These are phyloP conservation scores for Penicillium antarcticum DNA, from an alignment of 495 filamentous ascomycete genomes.

Conservation along the genomic window DNA sequence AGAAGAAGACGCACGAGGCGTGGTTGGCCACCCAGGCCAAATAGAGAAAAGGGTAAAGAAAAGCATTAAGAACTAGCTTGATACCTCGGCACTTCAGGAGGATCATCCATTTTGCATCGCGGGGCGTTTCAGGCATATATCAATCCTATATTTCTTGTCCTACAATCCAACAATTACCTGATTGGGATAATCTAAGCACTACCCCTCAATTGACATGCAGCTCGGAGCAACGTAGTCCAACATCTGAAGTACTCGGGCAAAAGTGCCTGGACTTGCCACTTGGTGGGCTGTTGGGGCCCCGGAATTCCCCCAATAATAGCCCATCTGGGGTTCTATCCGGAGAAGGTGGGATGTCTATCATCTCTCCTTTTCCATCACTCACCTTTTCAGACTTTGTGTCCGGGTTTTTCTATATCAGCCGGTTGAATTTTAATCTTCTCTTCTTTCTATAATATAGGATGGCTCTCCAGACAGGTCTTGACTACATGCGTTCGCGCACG, in stretches of 20 bases:
- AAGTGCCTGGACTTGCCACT: neutral
- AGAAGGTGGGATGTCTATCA: neutral
- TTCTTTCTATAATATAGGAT: conserved; percentile 8
- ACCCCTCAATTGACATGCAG: neutral
- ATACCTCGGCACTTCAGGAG: conserved; percentile 15
- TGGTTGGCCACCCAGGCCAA: conserved; percentile 46
- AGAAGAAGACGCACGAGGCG: conserved; percentile 81
- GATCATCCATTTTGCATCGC: conserved; percentile 13
- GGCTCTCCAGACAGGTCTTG: conserved; percentile 24
- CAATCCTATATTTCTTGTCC: neutral
- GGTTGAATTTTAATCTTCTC: neutral
- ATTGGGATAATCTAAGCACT: neutral
- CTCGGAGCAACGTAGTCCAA: neutral
- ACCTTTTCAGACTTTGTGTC: neutral
- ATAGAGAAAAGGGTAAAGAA: conserved; percentile 9
- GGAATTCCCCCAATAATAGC: neutral
- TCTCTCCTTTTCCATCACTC: neutral
- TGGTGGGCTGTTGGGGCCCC: neutral
- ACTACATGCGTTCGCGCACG: conserved; percentile 44
- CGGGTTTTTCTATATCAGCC: neutral
- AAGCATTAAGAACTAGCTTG: conserved; percentile 2
- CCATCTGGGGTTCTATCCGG: neutral
- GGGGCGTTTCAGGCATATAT: conserved; percentile 14
- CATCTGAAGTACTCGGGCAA: neutral
- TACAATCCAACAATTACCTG: conserved; percentile 1